A percentile compares a stretch with the other conserved stretches of the same genome.
These are phyloP conservation scores for Dendrocalamus latiflorus DNA, from an alignment of 202 grass and related monocot genomes.

Conservation along the genomic window DNA sequence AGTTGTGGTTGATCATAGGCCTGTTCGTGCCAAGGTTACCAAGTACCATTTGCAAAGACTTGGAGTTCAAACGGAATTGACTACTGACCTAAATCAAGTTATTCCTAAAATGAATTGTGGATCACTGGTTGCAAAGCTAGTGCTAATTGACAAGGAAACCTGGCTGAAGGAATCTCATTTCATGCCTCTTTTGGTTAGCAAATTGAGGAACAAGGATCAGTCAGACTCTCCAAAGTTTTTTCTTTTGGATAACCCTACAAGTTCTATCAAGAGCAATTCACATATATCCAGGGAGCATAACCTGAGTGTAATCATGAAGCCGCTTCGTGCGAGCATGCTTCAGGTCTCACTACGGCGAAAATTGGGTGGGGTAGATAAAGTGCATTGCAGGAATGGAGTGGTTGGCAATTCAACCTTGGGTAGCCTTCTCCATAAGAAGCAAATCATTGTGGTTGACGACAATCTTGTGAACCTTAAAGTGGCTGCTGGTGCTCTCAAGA, in stretches of 20 bases:
- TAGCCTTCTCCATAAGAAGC: slow-evolving; percentile 77
- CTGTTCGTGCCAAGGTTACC: slow-evolving; percentile 62
- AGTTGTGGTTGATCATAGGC: slow-evolving; percentile 82
- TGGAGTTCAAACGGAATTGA: slow-evolving; percentile 68
- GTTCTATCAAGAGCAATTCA: slow-evolving; percentile 50
- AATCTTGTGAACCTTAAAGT: slow-evolving; percentile 94
- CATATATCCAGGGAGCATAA: slow-evolving; percentile 47
- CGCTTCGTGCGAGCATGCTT: slow-evolving; percentile 87
- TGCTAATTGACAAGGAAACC: slow-evolving; percentile 83
- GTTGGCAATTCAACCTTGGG: slow-evolving; percentile 50
- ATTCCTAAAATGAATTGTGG: slow-evolving; percentile 49
- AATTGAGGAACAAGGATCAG: slow-evolving; percentile 52
- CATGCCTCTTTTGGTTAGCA: slow-evolving; percentile 49
- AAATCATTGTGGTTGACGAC: slow-evolving; percentile 90
- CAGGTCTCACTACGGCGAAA: slow-evolving; percentile 55
- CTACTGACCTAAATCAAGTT: slow-evolving; percentile 49
- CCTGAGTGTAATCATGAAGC: slow-evolving; percentile 83
- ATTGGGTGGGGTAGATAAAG: slow-evolving; percentile 56
- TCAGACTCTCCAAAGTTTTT: slow-evolving; percentile 63
- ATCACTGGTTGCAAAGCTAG: slow-evolving; percentile 49
- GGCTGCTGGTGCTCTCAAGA: slow-evolving; percentile 83
- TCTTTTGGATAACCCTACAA: slow-evolving; percentile 60
- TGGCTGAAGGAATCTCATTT: slow-evolving; percentile 55
- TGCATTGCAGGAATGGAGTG: slow-evolving; percentile 56
- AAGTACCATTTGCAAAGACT: slow-evolving; percentile 85